Conservation (phyloP, 176 grass and related monocot species). For the Miscanthus lutarioriparius region DNA sequence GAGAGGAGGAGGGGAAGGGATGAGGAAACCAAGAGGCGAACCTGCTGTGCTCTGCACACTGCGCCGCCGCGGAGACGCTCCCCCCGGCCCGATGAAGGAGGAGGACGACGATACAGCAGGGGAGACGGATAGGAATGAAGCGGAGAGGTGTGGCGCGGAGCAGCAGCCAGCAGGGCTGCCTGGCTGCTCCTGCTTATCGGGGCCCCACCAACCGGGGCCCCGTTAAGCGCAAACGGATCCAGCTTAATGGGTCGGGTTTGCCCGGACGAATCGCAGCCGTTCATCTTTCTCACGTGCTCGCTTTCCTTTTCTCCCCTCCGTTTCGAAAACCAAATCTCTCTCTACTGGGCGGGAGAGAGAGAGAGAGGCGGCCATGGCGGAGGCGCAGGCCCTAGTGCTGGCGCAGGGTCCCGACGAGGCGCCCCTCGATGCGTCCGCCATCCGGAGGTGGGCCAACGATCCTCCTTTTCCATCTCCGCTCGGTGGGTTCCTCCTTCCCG, state of each 20-base stretch:
- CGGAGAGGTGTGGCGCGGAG: conserved; percentile 21
- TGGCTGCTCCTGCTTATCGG: background rate
- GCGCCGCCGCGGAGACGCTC: background rate
- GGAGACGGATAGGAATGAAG: conserved; percentile 20
- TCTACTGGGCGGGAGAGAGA: conserved; percentile 36
- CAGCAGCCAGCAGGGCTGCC: background rate
- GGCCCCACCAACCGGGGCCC: background rate
- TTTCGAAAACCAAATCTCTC: conserved; percentile 44
- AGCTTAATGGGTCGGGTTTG: background rate
- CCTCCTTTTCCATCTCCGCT: background rate
- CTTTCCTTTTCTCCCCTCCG: background rate
- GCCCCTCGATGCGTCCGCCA: conserved; percentile 39
- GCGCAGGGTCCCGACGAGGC: conserved; percentile 25
- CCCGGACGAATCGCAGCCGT: background rate
- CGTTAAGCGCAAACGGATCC: background rate
- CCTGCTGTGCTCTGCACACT: conserved; percentile 6
- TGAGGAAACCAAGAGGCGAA: background rate
- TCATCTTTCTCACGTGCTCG: background rate
- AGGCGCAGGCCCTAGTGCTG: conserved; percentile 31
- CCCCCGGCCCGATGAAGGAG: background rate
- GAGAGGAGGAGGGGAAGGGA: too few species aligned
- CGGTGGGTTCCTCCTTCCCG: background rate
- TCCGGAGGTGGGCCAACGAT: conserved; percentile 44
- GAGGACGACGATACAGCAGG: background rate
- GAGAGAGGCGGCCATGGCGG: conserved; percentile 48